phyloP scores from a whole-genome alignment of 2,329 filamentous ascomycete species.

The Aureobasidium uvarum region DNA sequence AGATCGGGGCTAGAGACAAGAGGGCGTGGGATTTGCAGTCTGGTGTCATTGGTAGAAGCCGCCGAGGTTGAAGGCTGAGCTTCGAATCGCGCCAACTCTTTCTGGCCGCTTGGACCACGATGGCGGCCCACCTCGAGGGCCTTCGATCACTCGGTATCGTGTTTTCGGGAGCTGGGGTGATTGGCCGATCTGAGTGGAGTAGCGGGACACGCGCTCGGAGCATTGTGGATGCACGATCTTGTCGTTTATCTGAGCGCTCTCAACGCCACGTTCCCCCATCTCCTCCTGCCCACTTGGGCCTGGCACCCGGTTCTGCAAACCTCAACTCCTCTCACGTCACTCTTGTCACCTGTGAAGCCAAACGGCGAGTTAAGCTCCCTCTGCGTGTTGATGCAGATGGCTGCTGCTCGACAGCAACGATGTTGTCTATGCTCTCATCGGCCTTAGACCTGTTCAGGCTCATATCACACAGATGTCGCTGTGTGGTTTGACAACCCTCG shows the following conservation, averaged over 20 bases:
- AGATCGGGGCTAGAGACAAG: conserved; percentile 26
- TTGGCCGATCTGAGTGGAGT: conserved; percentile 24
- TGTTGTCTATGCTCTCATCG: neutral
- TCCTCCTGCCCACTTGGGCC: conserved; percentile 18
- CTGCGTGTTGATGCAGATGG: neutral
- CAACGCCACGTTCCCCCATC: conserved; percentile 24
- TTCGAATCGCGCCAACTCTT: conserved; percentile 25
- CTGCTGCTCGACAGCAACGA: neutral
- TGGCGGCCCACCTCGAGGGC: neutral
- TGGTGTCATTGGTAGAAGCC: conserved; percentile 27
- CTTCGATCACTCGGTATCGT: conserved; percentile 21
- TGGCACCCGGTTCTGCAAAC: conserved; percentile 9
- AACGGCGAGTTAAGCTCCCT: neutral
- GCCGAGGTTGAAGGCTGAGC: conserved; percentile 24
- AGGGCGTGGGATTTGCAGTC: conserved; percentile 26
- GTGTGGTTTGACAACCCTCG: neutral
- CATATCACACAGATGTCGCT: neutral
- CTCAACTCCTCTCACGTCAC: conserved; percentile 18
- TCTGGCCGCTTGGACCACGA: conserved; percentile 14
- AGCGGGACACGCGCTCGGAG: conserved; percentile 24
- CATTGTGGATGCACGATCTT: conserved; percentile 21
- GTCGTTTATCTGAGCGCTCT: conserved; percentile 21
- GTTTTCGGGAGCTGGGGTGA: conserved; percentile 2
- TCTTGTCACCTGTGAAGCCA: neutral
- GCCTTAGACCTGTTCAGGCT: neutral